Conservation (phyloP, 2,329 filamentous ascomycete species). For the Aplosporella prunicola region DNA sequence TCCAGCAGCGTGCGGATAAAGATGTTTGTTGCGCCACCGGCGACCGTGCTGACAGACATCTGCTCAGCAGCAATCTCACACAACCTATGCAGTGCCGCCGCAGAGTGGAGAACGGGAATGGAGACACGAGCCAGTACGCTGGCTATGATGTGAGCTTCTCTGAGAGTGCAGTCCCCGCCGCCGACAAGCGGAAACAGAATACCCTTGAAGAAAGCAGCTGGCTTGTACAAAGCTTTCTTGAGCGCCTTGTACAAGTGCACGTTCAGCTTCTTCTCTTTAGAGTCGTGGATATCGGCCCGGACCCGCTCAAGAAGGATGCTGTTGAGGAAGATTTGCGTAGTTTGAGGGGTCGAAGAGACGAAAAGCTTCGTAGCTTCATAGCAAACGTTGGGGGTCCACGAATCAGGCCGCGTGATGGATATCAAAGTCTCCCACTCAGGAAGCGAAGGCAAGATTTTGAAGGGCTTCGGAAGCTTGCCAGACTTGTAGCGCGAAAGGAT, state of each 20-base stretch:
- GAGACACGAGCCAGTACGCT: constrained; percentile 77
- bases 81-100: constrained; percentile 79
- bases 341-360: constrained; percentile 68
- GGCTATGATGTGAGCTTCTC: constrained; percentile 85
- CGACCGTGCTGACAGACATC: constrained; percentile 71
- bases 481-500: constrained; percentile 90
- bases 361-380: constrained; percentile 91
- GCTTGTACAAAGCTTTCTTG: constrained; percentile 89
- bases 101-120: constrained; percentile 84
- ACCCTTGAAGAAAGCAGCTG: constrained; percentile 92
- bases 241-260: constrained; percentile 90
- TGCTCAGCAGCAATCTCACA: constrained; percentile 93
- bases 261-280: constrained; percentile 69
- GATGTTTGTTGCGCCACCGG: constrained; percentile 84
- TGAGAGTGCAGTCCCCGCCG: constrained; percentile 78
- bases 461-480: constrained; percentile 92
- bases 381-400: constrained; percentile 68
- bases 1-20: constrained; percentile 89
- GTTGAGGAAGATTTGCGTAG: constrained; percentile 77
- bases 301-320: constrained; percentile 81
- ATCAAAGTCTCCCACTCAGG: constrained; percentile 88
- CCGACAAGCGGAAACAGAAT: constrained; percentile 83
- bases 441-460: constrained; percentile 90
- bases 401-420: constrained; percentile 70
- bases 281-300: constrained; percentile 89